Conservation (phyloP, 805 yeast species). For the Saturnispora halmiae region DNA sequence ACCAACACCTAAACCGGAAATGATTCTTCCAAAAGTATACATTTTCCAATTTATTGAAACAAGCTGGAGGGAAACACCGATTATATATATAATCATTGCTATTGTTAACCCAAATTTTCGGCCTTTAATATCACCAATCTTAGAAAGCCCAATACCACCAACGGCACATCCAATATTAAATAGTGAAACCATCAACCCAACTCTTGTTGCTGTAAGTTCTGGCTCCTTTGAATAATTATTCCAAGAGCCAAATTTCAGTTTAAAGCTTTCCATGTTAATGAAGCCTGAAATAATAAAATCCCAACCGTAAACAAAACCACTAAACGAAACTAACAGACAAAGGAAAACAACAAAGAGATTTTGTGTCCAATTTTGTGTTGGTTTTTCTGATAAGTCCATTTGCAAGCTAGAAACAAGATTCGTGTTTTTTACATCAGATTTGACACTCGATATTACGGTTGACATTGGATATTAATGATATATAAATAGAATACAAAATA, state of each 20-base stretch:
- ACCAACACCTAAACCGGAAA: slow-evolving; percentile 96
- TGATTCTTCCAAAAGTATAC: slow-evolving; percentile 75
- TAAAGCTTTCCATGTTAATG: slow-evolving; percentile 50
- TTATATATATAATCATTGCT: slow-evolving; percentile 44
- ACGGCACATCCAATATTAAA: slow-evolving; percentile 64
- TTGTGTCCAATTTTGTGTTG: neutral
- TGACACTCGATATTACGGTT: neutral
- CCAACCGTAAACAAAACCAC: slow-evolving; percentile 72
- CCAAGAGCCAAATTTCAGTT: slow-evolving; percentile 40
- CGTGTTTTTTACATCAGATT: neutral
- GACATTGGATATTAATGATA: neutral
- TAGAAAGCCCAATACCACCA: slow-evolving; percentile 53
- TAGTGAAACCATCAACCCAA: slow-evolving; percentile 55
- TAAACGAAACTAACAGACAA: slow-evolving; percentile 56
- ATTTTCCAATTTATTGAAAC: slow-evolving; percentile 65
- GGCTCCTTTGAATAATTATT: slow-evolving; percentile 28
- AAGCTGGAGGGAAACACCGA: slow-evolving; percentile 53
- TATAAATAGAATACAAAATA: too few species aligned
- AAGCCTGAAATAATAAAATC: slow-evolving; percentile 73
- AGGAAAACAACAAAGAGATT: slow-evolving; percentile 20
- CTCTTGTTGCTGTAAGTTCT: slow-evolving; percentile 40
- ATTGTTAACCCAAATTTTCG: slow-evolving; percentile 46
- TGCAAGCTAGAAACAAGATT: neutral
- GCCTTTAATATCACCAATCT: slow-evolving; percentile 47
- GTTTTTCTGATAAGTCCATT: neutral